Conservation (phyloP, 2,329 filamentous ascomycete species). For the Aspergillus hiratsukae region DNA sequence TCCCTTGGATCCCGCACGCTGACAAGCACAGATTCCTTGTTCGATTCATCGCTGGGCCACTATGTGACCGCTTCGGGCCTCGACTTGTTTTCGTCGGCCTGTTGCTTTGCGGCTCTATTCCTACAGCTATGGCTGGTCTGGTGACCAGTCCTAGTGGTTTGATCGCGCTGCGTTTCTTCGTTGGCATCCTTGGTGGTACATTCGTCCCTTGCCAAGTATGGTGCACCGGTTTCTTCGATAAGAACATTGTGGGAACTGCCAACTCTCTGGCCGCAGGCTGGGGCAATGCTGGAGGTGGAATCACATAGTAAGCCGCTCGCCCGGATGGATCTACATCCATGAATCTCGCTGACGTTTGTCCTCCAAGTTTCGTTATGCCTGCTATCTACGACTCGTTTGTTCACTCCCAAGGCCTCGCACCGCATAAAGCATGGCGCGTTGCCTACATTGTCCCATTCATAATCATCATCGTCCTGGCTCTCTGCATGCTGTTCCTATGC, state of each 20-base stretch:
- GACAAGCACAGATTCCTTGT: slow-evolving; percentile 57
- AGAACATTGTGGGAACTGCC: slow-evolving; percentile 82
- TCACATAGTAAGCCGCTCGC: slow-evolving; percentile 59
- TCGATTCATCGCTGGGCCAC: slow-evolving; percentile 70
- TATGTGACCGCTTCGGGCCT: slow-evolving; percentile 82
- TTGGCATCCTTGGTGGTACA: slow-evolving; percentile 41
- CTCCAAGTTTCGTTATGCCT: slow-evolving; percentile 71
- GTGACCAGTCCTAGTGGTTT: slow-evolving; percentile 59
- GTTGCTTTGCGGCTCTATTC: slow-evolving; percentile 73
- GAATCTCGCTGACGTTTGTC: background rate
- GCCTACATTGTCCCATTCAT: slow-evolving; percentile 80
- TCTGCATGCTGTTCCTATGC: slow-evolving; percentile 68
- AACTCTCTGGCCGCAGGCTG: slow-evolving; percentile 81
- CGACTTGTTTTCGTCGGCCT: slow-evolving; percentile 73
- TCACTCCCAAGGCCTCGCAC: slow-evolving; percentile 52
- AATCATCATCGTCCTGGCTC: slow-evolving; percentile 62
- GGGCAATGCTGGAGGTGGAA: slow-evolving; percentile 82
- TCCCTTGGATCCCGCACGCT: background rate
- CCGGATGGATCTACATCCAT: background rate
- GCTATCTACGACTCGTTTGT: slow-evolving; percentile 78
- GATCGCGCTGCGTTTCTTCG: slow-evolving; percentile 42
- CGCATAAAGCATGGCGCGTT: slow-evolving; percentile 74
- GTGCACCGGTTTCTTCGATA: slow-evolving; percentile 90
- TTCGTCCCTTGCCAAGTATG: slow-evolving; percentile 72
- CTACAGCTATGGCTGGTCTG: slow-evolving; percentile 75